Base-by-base conservation (phyloP, 106 monocot species). In the Dioscorea alata region DNA sequence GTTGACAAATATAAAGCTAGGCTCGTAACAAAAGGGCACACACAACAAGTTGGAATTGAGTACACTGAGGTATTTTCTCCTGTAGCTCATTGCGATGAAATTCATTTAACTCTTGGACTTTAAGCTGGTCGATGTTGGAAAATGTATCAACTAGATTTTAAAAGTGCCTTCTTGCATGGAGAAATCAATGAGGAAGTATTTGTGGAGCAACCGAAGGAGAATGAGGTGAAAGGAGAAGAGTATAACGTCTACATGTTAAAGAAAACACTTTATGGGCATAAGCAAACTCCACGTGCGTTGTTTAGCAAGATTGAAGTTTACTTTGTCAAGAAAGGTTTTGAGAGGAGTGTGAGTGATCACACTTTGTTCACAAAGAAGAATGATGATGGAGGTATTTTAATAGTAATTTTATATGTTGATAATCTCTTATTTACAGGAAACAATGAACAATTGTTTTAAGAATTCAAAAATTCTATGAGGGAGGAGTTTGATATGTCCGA, bases 181-280 rank as follows among this genome's bases (percentile, higher is more conserved):
- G 22, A 28, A n/a, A n/a, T 70, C 21, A 31, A 59, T 8, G 69
- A 70, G 54, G 58, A 70, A 22, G 69, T 70, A 7, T 70, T 59
- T 70, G 28, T 70, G 53, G 12, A 6, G 8, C 16, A 59, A 20
- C 57, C 69, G 4, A 2, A 13, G 24, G 69, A 57, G 12, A 58
- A 28, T 68, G 16, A 13, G 3, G 18, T 34, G 34, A 35, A 58
- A 58, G 56, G 69, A 16, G 7, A 25, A n/a, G n/a, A n/a, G n/a
- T n/a, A 57, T 42, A 31, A 58, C 12, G 69, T 56, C 9, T 69
- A n/a, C 23, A 32, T 21, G n/a, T 23, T 69, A 14, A 57, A 33
- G 13, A 69, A 58, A 13, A 12, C 34, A 34, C 34, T 34, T 7
- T 34, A 34, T 34, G 34, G 34, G 34, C 34, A 4, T 34, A 34